Percentiles rank a stretch among this genome's conserved stretches.
phyloP scores from a whole-genome alignment of 1,284 basidiomycete genomes.

The Rhodotorula mucilaginosa region DNA sequence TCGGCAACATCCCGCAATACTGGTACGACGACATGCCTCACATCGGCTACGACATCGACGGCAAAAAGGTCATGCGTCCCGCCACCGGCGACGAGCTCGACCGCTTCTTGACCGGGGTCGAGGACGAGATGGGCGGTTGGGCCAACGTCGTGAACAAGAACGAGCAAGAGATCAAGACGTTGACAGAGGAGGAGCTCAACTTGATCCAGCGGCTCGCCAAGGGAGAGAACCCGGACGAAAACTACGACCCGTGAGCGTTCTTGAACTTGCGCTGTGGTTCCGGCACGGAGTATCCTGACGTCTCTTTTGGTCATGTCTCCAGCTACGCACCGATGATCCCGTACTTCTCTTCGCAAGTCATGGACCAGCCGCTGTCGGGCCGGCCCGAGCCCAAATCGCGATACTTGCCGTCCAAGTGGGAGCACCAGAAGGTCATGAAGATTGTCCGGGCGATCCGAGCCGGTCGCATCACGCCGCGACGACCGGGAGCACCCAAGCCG shows the following conservation, averaged over 20 bases:
- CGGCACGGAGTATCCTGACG: not conserved
- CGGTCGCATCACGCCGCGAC: constrained; percentile 87
- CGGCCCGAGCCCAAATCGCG: constrained; percentile 94
- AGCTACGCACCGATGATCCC: constrained; percentile 88
- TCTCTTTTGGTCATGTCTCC: not conserved
- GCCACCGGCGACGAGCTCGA: constrained; percentile 96
- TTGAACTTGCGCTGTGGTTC: not conserved
- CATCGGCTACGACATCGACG: constrained; percentile 94
- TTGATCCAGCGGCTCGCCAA: constrained; percentile 87
- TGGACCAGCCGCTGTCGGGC: constrained; percentile 84
- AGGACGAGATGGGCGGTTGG: constrained; percentile 83
- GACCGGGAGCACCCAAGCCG: constrained; percentile 61
- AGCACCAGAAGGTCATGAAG: constrained; percentile 99
- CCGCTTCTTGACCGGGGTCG: constrained; percentile 91
- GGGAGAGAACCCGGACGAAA: constrained; percentile 85
- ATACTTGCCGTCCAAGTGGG: constrained; percentile 99
- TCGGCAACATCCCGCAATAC: constrained; percentile 92
- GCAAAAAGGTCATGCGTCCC: constrained; percentile 88
- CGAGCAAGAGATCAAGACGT: constrained; percentile 76
- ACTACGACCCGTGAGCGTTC: constrained; percentile 61
- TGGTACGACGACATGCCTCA: constrained; percentile 99
- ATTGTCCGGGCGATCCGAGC: constrained; percentile 97
- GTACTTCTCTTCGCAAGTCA: constrained; percentile 96
- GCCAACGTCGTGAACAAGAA: constrained; percentile 91
- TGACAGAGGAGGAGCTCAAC: constrained; percentile 89